Conservation (phyloP, 139 green algal genomes). For the Chlorella sp. region DNA sequence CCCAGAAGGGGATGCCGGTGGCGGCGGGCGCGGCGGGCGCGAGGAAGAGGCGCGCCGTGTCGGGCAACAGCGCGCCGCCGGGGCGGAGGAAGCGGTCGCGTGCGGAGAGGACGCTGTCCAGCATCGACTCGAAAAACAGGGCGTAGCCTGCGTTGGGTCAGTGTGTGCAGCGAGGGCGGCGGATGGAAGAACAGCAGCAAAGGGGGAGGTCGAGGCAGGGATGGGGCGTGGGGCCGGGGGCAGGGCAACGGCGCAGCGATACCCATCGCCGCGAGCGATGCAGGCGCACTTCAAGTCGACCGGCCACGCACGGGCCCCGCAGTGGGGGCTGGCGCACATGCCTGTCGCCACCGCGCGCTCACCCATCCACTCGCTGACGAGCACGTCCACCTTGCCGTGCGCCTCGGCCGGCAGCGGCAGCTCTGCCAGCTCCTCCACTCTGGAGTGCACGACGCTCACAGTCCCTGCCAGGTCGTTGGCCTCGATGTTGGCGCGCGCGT, state of each 20-base stretch:
- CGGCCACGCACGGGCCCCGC: background rate
- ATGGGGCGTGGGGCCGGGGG: too few species aligned
- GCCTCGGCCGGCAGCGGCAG: conserved; percentile 34
- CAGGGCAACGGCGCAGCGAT: too few species aligned
- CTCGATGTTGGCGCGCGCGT: conserved; percentile 52
- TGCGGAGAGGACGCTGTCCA: conserved; percentile 81
- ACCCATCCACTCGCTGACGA: conserved; percentile 98
- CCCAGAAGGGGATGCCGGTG: conserved; percentile 78
- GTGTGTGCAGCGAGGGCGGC: too few species aligned
- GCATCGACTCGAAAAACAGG: conserved; percentile 97
- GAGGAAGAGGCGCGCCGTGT: conserved; percentile 77
- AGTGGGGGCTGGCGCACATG: background rate
- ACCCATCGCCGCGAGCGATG: too few species aligned
- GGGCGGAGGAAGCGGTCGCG: conserved; percentile 77
- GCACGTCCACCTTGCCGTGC: conserved; percentile 71
- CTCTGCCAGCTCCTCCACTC: conserved; percentile 67
- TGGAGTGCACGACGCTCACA: conserved; percentile 66
- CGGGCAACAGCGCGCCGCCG: conserved; percentile 89
- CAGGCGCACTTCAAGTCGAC: too few species aligned
- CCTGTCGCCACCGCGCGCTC: background rate
- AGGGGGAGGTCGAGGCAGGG: too few species aligned
- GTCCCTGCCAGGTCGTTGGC: conserved; percentile 57
- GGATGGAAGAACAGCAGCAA: too few species aligned
- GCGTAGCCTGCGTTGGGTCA: conserved; percentile 84
- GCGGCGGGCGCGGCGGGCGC: conserved; percentile 57